A percentile compares a stretch with the other conserved stretches of the same genome.
phyloP scores from a whole-genome alignment of 2,329 filamentous ascomycete genomes.

The Alternaria ventricosa region DNA sequence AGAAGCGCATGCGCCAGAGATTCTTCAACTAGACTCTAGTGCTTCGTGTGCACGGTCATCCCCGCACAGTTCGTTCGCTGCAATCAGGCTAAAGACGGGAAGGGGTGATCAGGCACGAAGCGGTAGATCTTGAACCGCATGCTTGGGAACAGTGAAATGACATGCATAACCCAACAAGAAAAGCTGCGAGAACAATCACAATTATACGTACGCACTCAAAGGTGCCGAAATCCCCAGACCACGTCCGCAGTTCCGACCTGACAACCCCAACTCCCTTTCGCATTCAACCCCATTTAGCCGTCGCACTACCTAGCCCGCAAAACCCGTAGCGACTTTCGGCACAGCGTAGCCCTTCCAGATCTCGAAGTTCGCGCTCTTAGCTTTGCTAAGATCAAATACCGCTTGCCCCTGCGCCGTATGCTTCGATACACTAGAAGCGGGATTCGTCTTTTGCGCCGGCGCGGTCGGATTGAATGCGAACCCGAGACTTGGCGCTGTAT shows the following conservation, averaged over 20 bases:
- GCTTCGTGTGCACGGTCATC: background rate
- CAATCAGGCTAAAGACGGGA: slow-evolving; percentile 2
- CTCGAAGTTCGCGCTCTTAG: slow-evolving; percentile 28
- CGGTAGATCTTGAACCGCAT: background rate
- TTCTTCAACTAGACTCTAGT: background rate
- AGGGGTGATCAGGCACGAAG: background rate
- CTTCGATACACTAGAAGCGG: slow-evolving; percentile 22
- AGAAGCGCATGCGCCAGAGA: background rate
- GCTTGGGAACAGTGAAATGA: background rate
- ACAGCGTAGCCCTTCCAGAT: slow-evolving; percentile 34
- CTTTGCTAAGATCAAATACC: slow-evolving; percentile 31
- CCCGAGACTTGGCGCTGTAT: slow-evolving; percentile 28
- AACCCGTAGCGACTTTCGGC: slow-evolving; percentile 4
- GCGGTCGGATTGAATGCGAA: slow-evolving; percentile 31
- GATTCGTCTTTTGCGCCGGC: slow-evolving; percentile 23
- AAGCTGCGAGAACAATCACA: background rate
- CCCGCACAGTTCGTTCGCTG: background rate
- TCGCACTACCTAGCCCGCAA: slow-evolving; percentile 6
- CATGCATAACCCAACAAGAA: background rate
- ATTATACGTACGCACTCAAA: background rate
- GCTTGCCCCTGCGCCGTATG: slow-evolving; percentile 30
- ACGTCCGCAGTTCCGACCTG: background rate
- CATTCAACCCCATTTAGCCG: background rate
- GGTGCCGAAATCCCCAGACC: background rate
- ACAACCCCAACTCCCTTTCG: background rate